Evolutionary conservation across 2,329 filamentous ascomycete species (phyloP).

Genomic region (Sporothrix luriei): DNA sequence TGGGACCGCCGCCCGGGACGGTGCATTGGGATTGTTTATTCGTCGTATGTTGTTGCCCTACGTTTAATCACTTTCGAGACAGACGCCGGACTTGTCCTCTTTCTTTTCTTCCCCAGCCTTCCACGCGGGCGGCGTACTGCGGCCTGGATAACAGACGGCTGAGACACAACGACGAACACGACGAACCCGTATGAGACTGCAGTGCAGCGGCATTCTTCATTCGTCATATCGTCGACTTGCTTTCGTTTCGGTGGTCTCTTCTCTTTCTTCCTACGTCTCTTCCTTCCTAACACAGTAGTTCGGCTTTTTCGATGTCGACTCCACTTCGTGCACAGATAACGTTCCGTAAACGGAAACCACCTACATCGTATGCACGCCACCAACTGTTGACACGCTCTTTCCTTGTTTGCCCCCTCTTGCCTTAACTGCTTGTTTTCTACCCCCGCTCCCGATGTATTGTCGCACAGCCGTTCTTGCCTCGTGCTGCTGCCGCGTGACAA

Average conservation of each 20-base stretch:
- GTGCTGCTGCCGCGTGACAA: neutral
- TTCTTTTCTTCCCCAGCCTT: neutral
- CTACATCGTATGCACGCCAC: neutral
- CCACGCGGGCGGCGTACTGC: slow-evolving; percentile 10
- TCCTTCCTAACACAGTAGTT: no score
- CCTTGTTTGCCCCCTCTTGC: no score
- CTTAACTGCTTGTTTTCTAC: neutral
- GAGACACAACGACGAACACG: neutral
- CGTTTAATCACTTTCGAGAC: no score
- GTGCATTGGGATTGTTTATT: slow-evolving; percentile 2
- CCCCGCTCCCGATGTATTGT: slow-evolving; percentile 5
- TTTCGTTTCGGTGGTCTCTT: neutral
- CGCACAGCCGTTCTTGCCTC: neutral
- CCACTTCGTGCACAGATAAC: neutral
- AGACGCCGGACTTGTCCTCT: neutral
- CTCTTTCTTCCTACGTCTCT: neutral
- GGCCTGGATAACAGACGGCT: neutral
- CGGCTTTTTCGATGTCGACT: neutral
- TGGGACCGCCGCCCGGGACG: slow-evolving; percentile 15
- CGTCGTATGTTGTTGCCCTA: neutral
- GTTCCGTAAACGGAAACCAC: neutral
- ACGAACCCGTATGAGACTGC: neutral
- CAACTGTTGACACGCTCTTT: neutral
- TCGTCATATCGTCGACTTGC: neutral
- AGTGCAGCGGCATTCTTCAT: slow-evolving; percentile 11